Base-by-base conservation (phyloP, 2,329 filamentous ascomycete species). In the Aspergillus puulaauensis region DNA sequence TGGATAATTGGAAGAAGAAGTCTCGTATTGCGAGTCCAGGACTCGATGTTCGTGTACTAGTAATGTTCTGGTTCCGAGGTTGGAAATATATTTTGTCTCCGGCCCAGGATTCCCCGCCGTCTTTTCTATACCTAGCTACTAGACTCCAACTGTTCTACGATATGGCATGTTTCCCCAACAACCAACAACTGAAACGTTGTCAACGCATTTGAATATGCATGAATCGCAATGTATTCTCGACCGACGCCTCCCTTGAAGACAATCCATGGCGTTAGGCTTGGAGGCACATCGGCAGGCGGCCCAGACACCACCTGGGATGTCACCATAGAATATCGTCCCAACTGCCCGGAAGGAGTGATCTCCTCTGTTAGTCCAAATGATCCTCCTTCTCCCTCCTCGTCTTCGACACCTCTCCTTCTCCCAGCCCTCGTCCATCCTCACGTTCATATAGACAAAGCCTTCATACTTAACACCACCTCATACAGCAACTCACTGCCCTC, bases 381-480 rank as follows among this genome's bases (percentile, higher is more conserved):
- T 56, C 64, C 61, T 45, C 46, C 41, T 46, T 33, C 7, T 66
- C 66, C 23, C 63, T 41, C 11, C 66, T 66, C 21, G 64, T 73
- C 53, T 54, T 39, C 49, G n/a, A 45, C 60, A 27, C 67, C 70
- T 5, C 67, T 74, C 27, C 68, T 73, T 5, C 70, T 85, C 50
- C 84, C 86, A 3, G 79, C 82, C 8, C 79, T 91, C 3, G 90
- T 87, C 63, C 89, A 91, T 67, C 87, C 88, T 7, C 88, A 91
- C 63, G 83, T 91, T 51, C 89, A 91, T 67, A 78, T 91, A 27
- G 89, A 91, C 60, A 79, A 78, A 64, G 71, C 74, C 27, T 77
- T 74, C 60, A 64, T 79, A 12, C 70, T 77, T 59, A 74, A 68
- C 57, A 56, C 62, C n/a, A 60, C 66, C 8, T 56, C 70, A 57